A percentile compares a stretch with the other conserved stretches of the same genome.
These are phyloP conservation scores for Hibiscus tridactylites DNA, from an alignment of 345 rosid species.

Conservation along the genomic window DNA sequence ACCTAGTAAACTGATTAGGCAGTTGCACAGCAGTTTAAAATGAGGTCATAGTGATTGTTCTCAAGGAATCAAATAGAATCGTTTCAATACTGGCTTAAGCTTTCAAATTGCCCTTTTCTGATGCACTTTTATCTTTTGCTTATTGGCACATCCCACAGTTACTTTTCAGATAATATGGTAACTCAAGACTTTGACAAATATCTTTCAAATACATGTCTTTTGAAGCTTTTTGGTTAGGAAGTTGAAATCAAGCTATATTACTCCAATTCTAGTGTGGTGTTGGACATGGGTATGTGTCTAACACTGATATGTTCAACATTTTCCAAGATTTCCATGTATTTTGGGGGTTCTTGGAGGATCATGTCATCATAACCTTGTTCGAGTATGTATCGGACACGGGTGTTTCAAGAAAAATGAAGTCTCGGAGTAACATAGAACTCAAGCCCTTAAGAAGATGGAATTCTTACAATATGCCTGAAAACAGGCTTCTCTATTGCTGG, in stretches of 20 bases:
- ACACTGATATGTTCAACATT: not conserved
- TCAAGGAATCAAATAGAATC: not conserved
- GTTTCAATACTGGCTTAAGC: not conserved
- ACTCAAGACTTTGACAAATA: too few species aligned
- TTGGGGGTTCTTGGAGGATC: not conserved
- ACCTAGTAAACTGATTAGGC: not conserved
- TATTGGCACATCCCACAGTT: not conserved
- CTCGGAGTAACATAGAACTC: not conserved
- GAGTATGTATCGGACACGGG: not conserved
- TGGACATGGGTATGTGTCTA: not conserved
- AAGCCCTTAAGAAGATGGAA: not conserved
- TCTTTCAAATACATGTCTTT: too few species aligned
- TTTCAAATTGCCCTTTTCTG: not conserved
- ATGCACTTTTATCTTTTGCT: not conserved
- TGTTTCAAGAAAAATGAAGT: not conserved
- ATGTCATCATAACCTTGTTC: not conserved
- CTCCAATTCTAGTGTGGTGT: too few species aligned
- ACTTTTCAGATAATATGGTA: not conserved
- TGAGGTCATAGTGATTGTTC: not conserved
- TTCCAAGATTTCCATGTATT: not conserved
- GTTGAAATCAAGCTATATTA: too few species aligned
- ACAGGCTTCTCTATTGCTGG: not conserved
- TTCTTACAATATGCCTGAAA: not conserved
- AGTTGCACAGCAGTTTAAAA: not conserved
- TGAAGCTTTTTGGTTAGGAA: too few species aligned